phyloP scores from a whole-genome alignment of 192 early-diverging fungal genomes.

The Coemansia brasiliensis region DNA sequence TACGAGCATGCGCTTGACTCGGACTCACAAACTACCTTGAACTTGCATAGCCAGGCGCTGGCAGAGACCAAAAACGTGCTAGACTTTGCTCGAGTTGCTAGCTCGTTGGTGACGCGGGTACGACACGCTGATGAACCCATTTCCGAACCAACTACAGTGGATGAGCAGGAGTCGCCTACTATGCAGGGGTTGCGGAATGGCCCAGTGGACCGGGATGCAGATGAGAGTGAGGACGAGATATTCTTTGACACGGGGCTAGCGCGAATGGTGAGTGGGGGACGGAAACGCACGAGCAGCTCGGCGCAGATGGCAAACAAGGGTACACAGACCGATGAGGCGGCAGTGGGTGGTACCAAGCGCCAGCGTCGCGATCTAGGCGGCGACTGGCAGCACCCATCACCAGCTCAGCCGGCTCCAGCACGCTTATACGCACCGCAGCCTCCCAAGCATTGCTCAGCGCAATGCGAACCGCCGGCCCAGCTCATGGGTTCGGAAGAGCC shows the following conservation, averaged over 20 bases:
- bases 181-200: not conserved
- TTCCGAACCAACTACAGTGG: not conserved
- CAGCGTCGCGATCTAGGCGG: slow-evolving; percentile 37
- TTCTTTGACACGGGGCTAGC: slow-evolving; percentile 30
- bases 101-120: slow-evolving; percentile 56
- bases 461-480: no score
- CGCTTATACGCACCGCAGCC: not conserved
- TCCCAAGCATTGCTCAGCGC: no score
- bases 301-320: slow-evolving; percentile 5
- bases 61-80: slow-evolving; percentile 58
- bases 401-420: not conserved
- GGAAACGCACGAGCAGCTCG: slow-evolving; percentile 19
- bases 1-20: slow-evolving; percentile 51
- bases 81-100: slow-evolving; percentile 65
- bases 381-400: slow-evolving; percentile 27
- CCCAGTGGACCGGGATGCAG: slow-evolving; percentile 10
- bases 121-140: slow-evolving; percentile 9
- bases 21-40: not conserved
- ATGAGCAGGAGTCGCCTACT: not conserved
- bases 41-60: not conserved
- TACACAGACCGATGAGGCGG: slow-evolving; percentile 15
- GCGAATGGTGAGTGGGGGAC: not conserved
- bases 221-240: slow-evolving; percentile 33
- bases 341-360: slow-evolving; percentile 17
- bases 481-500: not conserved